Conservation (phyloP, 2,329 filamentous ascomycete species). For the Monosporascus sp. region DNA sequence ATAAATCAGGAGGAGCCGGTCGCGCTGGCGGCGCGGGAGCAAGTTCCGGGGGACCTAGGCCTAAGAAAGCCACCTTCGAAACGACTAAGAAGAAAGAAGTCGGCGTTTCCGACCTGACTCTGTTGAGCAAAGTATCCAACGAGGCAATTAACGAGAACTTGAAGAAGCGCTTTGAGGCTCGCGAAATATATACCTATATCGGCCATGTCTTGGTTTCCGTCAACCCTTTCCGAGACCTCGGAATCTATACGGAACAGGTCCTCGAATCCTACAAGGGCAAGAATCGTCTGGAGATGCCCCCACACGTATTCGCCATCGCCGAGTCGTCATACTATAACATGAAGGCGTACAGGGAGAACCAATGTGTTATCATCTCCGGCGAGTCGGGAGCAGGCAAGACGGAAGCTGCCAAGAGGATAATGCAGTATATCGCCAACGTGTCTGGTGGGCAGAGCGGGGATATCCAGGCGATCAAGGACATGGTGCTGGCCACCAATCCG, state of each 20-base stretch:
- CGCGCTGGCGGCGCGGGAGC: constrained; percentile 33
- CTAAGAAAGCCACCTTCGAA: constrained; percentile 95
- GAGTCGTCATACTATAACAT: constrained; percentile 98
- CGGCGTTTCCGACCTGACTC: constrained; percentile 92
- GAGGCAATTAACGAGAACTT: constrained; percentile 99
- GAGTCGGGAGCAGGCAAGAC: constrained; percentile 98
- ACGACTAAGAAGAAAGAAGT: constrained; percentile 98
- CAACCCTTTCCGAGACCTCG: constrained; percentile 94
- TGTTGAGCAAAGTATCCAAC: constrained; percentile 98
- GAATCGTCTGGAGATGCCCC: constrained; percentile 90
- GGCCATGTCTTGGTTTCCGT: constrained; percentile 98
- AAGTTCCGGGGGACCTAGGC: constrained; percentile 48
- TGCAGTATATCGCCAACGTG: constrained; percentile 99
- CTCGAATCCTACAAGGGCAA: constrained; percentile 93
- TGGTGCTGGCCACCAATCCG: constrained; percentile 97
- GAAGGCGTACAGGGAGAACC: constrained; percentile 98
- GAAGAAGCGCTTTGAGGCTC: constrained; percentile 96
- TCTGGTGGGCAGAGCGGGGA: constrained; percentile 79
- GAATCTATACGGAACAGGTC: constrained; percentile 94
- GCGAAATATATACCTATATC: constrained; percentile 99
- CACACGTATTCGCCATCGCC: constrained; percentile 95
- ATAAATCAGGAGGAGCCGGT: constrained; percentile 39
- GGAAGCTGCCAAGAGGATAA: constrained; percentile 95
- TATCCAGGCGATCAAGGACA: constrained; percentile 97
- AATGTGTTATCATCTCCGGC: constrained; percentile 98